These are phyloP conservation scores for Candida freyschussii DNA, from an alignment of 1,139 yeast species.

Conservation along the genomic window DNA sequence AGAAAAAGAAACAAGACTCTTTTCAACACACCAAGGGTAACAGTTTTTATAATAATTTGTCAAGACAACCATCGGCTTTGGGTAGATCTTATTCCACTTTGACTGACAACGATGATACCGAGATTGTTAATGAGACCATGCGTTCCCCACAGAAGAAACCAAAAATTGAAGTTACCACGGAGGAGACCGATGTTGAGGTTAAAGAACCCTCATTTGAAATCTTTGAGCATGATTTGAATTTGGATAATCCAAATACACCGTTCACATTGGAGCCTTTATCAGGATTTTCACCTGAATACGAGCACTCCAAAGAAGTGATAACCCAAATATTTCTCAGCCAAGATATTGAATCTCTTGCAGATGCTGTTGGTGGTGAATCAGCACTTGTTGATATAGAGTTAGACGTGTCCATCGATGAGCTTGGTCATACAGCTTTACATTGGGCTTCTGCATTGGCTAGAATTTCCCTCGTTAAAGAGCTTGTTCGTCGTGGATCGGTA, in stretches of 20 bases:
- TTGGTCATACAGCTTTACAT: conserved; percentile 90
- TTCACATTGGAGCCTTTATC: conserved; percentile 52
- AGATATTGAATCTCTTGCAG: conserved; percentile 33
- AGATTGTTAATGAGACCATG: conserved; percentile 19
- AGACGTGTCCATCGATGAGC: conserved; percentile 74
- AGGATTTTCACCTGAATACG: conserved; percentile 34
- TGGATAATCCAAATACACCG: conserved; percentile 44
- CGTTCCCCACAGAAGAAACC: conserved; percentile 38
- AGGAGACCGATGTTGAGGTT: conserved; percentile 1
- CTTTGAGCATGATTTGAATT: conserved; percentile 31
- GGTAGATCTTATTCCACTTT: conserved; percentile 30
- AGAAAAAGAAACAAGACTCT: conserved; percentile 25
- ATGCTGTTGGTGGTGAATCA: conserved; percentile 35
- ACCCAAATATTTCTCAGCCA: conserved; percentile 51
- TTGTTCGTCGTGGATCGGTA: conserved; percentile 61
- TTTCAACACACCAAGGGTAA: conserved; percentile 8
- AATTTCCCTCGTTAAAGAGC: conserved; percentile 62
- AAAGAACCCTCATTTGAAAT: conserved; percentile 19
- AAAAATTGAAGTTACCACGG: conserved; percentile 10
- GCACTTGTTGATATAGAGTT: conserved; percentile 23
- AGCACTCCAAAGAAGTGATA: conserved; percentile 51
- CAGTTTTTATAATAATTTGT: conserved; percentile 15
- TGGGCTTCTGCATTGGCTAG: conserved; percentile 96
- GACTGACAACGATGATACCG: conserved; percentile 34
- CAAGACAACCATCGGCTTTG: conserved; percentile 21